Conservation (phyloP, 2,329 filamentous ascomycete genomes). For the Bipolaris cookei region DNA sequence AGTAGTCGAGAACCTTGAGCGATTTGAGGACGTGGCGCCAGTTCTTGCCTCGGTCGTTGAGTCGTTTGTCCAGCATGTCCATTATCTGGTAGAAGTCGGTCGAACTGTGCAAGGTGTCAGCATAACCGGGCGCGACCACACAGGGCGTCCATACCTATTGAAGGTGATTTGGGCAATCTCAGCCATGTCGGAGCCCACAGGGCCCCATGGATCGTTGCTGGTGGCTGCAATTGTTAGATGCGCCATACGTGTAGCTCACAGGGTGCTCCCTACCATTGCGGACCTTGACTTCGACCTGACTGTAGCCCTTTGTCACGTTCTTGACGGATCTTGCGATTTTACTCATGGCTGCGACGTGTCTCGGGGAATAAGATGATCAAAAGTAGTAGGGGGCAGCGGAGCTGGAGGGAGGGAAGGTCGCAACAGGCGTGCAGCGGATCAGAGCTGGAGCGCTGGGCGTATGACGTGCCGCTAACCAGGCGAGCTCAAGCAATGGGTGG, state of each 20-base stretch:
- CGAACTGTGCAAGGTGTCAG: constrained; percentile 64
- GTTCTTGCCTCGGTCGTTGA: constrained; percentile 99
- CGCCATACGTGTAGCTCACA: constrained; percentile 1
- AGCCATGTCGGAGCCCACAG: constrained; percentile 96
- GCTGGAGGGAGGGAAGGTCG: constrained; percentile 14
- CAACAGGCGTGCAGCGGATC: constrained; percentile 13
- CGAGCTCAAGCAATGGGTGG: constrained; percentile 13
- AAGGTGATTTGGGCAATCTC: constrained; percentile 98
- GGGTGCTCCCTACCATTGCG: constrained; percentile 39
- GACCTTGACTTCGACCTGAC: constrained; percentile 94
- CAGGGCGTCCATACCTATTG: constrained; percentile 74
- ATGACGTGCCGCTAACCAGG: constrained; percentile 18
- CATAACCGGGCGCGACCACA: constrained; percentile 16
- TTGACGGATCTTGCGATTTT: constrained; percentile 97
- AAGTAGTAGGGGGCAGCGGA: constrained; percentile 5
- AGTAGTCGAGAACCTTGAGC: constrained; percentile 96
- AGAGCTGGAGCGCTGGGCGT: constrained; percentile 16
- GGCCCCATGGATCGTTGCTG: constrained; percentile 98
- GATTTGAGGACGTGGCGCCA: constrained; percentile 99
- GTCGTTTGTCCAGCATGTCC: constrained; percentile 98
- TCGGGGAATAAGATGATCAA: neutral
- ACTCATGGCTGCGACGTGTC: constrained; percentile 69
- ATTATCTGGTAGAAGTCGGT: constrained; percentile 99
- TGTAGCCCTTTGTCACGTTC: constrained; percentile 99
- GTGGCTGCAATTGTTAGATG: constrained; percentile 69